Conservation (phyloP, 495 filamentous ascomycete genomes). For the Podospora fimiseda region DNA sequence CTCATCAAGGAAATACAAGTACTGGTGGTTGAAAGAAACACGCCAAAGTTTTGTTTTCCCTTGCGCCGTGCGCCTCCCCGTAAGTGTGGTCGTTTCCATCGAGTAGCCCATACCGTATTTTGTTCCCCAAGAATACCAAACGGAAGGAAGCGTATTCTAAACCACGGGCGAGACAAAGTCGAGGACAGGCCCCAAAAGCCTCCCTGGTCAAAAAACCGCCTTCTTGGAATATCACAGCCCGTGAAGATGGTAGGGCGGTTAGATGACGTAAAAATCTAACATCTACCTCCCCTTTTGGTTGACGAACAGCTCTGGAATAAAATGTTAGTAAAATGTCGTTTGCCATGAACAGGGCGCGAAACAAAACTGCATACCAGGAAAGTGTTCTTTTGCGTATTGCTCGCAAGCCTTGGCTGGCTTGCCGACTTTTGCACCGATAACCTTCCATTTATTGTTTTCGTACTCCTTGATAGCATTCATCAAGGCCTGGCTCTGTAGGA, state of each 20-base stretch:
- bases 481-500: constrained; percentile 66
- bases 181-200: no score
- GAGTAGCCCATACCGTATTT: no score
- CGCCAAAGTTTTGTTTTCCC: background rate
- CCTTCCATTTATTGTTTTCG: constrained; percentile 97
- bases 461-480: constrained; percentile 97
- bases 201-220: no score
- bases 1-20: no score
- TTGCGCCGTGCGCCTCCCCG: background rate
- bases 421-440: constrained; percentile 89
- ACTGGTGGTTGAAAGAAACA: background rate
- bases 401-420: constrained; percentile 99
- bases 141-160: no score
- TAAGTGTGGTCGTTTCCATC: no score
- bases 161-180: no score
- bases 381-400: constrained; percentile 97
- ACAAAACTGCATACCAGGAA: constrained; percentile 39
- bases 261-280: no score
- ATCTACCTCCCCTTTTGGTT: constrained; percentile 12
- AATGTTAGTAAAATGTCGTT: background rate
- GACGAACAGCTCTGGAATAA: constrained; percentile 16
- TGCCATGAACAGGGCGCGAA: background rate
- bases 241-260: no score
- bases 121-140: no score
- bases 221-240: no score